Conservation (phyloP, 306 rosid genomes). For the Vigna reflexopilosa region DNA sequence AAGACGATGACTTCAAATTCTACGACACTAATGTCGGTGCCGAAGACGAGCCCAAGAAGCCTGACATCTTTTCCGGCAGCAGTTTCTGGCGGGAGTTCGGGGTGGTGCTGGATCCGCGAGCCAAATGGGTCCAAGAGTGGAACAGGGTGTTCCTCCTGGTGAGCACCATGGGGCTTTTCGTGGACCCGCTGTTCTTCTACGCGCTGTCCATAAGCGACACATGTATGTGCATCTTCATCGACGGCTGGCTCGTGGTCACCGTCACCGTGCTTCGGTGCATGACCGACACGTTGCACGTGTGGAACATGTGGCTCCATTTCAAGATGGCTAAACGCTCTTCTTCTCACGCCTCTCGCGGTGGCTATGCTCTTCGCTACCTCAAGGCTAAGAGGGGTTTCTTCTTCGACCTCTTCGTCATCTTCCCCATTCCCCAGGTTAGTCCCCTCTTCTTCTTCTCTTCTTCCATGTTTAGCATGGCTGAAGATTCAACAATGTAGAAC, state of each 20-base stretch:
- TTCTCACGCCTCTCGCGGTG: conserved; percentile 18
- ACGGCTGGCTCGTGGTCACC: conserved; percentile 89
- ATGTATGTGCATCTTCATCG: conserved; percentile 83
- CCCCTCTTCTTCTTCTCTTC: too few relatives aligned
- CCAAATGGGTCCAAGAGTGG: conserved; percentile 86
- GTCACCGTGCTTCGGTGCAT: conserved; percentile 96
- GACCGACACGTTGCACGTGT: conserved; percentile 87
- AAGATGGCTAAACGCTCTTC: conserved; percentile 58
- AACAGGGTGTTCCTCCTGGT: conserved; percentile 79
- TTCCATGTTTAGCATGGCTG: neutral
- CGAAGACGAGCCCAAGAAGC: neutral
- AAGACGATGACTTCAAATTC: conserved; percentile 8
- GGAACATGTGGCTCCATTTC: conserved; percentile 91
- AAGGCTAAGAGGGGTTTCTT: conserved; percentile 65
- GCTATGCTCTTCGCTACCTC: conserved; percentile 60
- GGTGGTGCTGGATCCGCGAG: conserved; percentile 57
- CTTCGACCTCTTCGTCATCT: conserved; percentile 84
- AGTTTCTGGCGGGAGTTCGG: neutral
- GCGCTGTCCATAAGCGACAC: conserved; percentile 76
- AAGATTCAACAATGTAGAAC: too few relatives aligned
- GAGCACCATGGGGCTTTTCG: conserved; percentile 70
- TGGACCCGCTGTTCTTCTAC: conserved; percentile 93
- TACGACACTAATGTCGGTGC: neutral
- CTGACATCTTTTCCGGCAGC: conserved; percentile 21
- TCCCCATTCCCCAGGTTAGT: conserved; percentile 89